Evolutionary conservation across 176 grass and related monocot genomes (phyloP).

Genomic region (Carex myosuroides): DNA sequence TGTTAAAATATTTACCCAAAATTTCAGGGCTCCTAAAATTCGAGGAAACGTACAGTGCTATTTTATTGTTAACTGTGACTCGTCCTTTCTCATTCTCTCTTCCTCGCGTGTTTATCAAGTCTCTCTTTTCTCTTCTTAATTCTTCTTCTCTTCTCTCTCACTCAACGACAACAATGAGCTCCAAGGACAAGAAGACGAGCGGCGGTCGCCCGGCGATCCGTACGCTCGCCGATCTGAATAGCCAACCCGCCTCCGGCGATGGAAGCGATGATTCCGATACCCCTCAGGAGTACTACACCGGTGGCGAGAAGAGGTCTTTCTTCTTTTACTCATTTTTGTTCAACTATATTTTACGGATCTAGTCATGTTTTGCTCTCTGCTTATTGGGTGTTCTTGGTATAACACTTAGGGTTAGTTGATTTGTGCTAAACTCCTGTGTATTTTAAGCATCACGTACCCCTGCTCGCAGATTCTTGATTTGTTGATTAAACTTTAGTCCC

Average conservation of each 20-base stretch:
- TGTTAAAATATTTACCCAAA: too few species aligned
- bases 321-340: not conserved
- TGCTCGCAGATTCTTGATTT: not conserved
- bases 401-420: not conserved
- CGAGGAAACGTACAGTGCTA: not conserved
- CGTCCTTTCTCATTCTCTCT: not conserved
- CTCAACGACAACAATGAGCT: not conserved
- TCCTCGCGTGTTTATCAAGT: constrained; percentile 7
- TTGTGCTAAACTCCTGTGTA: not conserved
- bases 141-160: not conserved
- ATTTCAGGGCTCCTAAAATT: too few species aligned
- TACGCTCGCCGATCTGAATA: constrained; percentile 79
- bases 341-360: not conserved
- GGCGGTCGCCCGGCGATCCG: constrained; percentile 52
- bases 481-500: not conserved
- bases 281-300: constrained; percentile 97
- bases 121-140: not conserved
- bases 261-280: constrained; percentile 59
- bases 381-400: not conserved
- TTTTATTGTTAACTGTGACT: not conserved
- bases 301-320: constrained; percentile 85
- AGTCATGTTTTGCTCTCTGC: constrained; percentile 10
- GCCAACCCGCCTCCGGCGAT: constrained; percentile 31
- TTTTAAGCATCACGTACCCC: not conserved
- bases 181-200: not conserved